These are phyloP conservation scores for Colletotrichum simmondsii DNA, from an alignment of 2,329 filamentous ascomycete species.

Conservation along the genomic window DNA sequence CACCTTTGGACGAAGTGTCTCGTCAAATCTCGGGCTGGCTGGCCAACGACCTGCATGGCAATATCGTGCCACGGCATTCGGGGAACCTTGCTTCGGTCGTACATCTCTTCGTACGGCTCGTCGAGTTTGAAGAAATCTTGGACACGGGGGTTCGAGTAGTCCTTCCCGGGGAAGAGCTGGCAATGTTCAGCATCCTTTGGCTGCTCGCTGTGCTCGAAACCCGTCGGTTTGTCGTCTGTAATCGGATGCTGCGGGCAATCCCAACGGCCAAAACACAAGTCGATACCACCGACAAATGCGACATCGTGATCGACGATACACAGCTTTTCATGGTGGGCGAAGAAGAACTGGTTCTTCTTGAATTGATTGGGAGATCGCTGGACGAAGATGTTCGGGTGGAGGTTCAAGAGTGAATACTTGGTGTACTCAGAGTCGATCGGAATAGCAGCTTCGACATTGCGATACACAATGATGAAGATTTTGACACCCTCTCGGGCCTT, in stretches of 20 bases:
- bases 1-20: conserved; percentile 97
- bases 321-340: conserved; percentile 98
- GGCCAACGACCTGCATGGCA: conserved; percentile 96
- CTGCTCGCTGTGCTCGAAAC: conserved; percentile 82
- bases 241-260: conserved; percentile 94
- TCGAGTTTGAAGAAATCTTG: conserved; percentile 94
- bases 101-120: conserved; percentile 99
- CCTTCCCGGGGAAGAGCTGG: conserved; percentile 96
- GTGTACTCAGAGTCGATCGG: conserved; percentile 99
- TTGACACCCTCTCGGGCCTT: conserved; percentile 97
- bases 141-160: conserved; percentile 96
- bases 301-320: conserved; percentile 96
- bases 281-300: conserved; percentile 94
- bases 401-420: conserved; percentile 93
- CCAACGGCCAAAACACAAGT: conserved; percentile 97
- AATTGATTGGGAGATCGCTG: conserved; percentile 97
- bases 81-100: conserved; percentile 87
- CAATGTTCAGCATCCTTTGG: conserved; percentile 94
- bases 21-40: conserved; percentile 92
- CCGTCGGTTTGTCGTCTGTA: conserved; percentile 92
- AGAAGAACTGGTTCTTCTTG: conserved; percentile 99
- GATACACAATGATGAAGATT: conserved; percentile 96
- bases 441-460: conserved; percentile 96
- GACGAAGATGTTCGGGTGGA: conserved; percentile 96
- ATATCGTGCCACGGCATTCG: conserved; percentile 99